Evolutionary conservation across 2,329 filamentous ascomycete species (phyloP).

Genomic region (Dothistroma septosporum): DNA sequence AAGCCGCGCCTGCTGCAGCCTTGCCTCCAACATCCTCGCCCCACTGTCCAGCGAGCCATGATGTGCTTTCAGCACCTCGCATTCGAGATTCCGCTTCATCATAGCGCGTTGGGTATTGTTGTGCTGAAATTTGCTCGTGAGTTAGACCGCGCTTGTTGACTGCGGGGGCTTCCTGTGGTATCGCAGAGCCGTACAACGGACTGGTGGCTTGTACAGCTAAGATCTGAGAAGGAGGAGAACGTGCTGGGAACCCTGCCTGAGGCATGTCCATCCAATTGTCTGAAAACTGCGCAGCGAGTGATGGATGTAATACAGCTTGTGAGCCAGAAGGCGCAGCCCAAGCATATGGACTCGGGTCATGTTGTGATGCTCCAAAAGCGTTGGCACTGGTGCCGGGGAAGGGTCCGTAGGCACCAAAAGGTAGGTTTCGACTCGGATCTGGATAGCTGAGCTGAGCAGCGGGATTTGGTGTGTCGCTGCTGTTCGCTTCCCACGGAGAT

Average conservation of each 20-base stretch:
- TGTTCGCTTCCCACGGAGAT: background rate
- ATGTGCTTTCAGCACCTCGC: background rate
- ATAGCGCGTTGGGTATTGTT: background rate
- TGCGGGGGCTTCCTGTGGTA: background rate
- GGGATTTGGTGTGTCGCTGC: background rate
- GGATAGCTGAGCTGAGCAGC: background rate
- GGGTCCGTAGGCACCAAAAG: background rate
- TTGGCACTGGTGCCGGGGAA: background rate
- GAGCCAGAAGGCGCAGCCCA: background rate
- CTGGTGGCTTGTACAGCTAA: background rate
- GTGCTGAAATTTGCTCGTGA: background rate
- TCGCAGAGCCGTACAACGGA: background rate
- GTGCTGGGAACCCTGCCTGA: background rate
- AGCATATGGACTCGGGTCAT: background rate
- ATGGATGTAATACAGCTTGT: background rate
- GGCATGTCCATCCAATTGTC: background rate
- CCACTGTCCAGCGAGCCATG: background rate
- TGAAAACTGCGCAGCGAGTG: background rate
- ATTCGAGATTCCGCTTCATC: background rate
- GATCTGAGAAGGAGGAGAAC: background rate
- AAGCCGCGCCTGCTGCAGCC: background rate
- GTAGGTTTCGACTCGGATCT: background rate
- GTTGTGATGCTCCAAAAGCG: background rate
- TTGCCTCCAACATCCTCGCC: conserved; percentile 1
- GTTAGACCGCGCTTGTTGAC: background rate